Percentiles rank a stretch among this genome's conserved stretches.
phyloP scores from a whole-genome alignment of 31 red algal species.

The Porphyra umbilicalis region DNA sequence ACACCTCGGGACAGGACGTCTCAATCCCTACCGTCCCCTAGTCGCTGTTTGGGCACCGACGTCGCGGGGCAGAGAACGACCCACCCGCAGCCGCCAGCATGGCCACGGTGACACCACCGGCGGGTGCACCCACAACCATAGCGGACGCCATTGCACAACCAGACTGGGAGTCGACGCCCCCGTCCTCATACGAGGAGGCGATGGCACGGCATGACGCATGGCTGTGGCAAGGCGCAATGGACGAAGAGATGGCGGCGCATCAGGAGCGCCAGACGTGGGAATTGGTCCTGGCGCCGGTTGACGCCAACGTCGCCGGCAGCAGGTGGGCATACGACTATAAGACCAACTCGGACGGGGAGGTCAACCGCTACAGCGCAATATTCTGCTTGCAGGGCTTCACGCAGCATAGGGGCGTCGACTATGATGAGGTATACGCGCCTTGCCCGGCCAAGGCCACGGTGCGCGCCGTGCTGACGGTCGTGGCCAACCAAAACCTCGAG shows the following conservation, averaged over 20 bases:
- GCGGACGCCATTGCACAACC: neutral
- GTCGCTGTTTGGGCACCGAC: neutral
- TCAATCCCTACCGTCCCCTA: too few relatives aligned
- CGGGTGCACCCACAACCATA: slow-evolving; percentile 1
- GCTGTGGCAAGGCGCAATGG: neutral
- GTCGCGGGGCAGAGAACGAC: neutral
- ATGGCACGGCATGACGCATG: neutral
- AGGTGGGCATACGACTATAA: slow-evolving; percentile 2
- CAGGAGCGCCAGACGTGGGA: neutral
- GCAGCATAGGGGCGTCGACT: too few relatives aligned
- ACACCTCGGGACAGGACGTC: neutral
- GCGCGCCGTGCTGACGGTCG: too few relatives aligned
- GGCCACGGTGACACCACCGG: too few relatives aligned
- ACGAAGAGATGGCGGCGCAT: slow-evolving; percentile 3
- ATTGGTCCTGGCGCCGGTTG: neutral
- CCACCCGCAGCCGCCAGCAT: neutral
- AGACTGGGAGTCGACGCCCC: neutral
- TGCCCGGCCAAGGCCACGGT: too few relatives aligned
- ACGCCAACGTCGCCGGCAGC: neutral
- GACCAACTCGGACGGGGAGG: neutral
- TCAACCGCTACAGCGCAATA: neutral
- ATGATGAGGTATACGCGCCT: too few relatives aligned
- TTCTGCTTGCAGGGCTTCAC: too few relatives aligned
- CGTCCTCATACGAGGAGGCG: neutral
- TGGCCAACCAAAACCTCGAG: too few relatives aligned